phyloP scores from a whole-genome alignment of 2,329 filamentous ascomycete species.

The Cladobotryum mycophilum region DNA sequence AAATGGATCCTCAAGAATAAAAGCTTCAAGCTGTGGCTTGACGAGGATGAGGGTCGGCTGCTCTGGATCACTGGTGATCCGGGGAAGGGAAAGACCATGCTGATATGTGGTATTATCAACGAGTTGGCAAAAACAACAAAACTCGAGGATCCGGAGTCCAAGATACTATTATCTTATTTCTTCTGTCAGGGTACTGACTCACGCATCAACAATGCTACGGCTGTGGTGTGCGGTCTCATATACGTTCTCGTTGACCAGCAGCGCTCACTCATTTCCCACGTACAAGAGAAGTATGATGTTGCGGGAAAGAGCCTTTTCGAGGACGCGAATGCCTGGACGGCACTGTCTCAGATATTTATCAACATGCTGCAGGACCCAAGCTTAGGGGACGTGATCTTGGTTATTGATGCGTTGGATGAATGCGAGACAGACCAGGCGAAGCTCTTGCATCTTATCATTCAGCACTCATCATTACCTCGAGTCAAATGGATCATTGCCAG shows the following conservation, averaged over 20 bases:
- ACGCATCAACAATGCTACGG: slow-evolving; percentile 30
- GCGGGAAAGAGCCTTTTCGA: slow-evolving; percentile 32
- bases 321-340: slow-evolving; percentile 30
- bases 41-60: slow-evolving; percentile 8
- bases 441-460: not conserved
- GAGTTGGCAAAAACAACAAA: slow-evolving; percentile 8
- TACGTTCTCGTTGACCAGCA: slow-evolving; percentile 31
- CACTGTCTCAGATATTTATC: slow-evolving; percentile 31
- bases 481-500: slow-evolving; percentile 6
- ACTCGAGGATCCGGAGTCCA: not conserved
- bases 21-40: slow-evolving; percentile 22
- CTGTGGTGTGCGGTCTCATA: slow-evolving; percentile 38
- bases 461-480: not conserved
- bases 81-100: slow-evolving; percentile 34
- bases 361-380: slow-evolving; percentile 32
- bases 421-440: slow-evolving; percentile 19
- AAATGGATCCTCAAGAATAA: slow-evolving; percentile 28
- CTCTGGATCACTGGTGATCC: slow-evolving; percentile 32
- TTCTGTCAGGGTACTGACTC: slow-evolving; percentile 37
- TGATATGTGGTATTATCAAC: slow-evolving; percentile 24
- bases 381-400: slow-evolving; percentile 20
- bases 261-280: slow-evolving; percentile 25
- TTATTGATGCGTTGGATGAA: slow-evolving; percentile 44
- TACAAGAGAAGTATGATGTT: slow-evolving; percentile 28
- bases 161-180: slow-evolving; percentile 18